Evolutionary conservation across 2,329 filamentous ascomycete species (phyloP), one percentile per base, ranked within the genome.

Genomic region (Taxawa tesnikishii): DNA sequence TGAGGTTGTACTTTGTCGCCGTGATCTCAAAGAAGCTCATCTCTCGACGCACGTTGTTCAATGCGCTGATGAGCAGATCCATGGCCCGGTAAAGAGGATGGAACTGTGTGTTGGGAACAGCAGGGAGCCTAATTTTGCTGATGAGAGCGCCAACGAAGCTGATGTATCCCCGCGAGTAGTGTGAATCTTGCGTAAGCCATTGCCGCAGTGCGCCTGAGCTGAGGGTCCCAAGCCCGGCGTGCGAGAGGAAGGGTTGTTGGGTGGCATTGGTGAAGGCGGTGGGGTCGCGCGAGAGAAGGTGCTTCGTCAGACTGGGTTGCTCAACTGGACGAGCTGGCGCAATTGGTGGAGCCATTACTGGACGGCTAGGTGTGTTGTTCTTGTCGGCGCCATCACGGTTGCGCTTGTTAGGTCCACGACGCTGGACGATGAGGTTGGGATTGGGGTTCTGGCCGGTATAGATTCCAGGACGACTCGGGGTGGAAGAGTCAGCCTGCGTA

Each of bases 131-230:
- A 27, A 82, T 62, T 41, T 76, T 73, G 19, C 68, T 61, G 16
- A 83, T 67, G 6, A 82, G 54, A n/a, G 65, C 60, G 6, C 76
- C 76, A 14, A 75, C 69, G 43, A 79, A 81, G 15, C 68, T 65
- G 43, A 82, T 69, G 54, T 83, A 81, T 31, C 71, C 70, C 41
- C 80, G 75, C 19, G 78, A 73, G 54, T 83, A 80, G 37, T 83
- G 68, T 6, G 74, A 64, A 53, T 83, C 79, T 52, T 82, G 79
- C 9, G 73, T 70, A 26, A 84, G 70, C 79, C 79, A 84, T 50
- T 67, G 63, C 13, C 68, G 67, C 8, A 83, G 59, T 1, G 63
- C 55, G 0, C 60, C 46, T 29, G 71, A 71, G 12, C 69, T 58
- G 12, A 80, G 58, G 0, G 65, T 68, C 14, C 79, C 79, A 34